These are phyloP conservation scores for Candida koratica DNA, from an alignment of 805 yeast genomes.

Conservation along the genomic window DNA sequence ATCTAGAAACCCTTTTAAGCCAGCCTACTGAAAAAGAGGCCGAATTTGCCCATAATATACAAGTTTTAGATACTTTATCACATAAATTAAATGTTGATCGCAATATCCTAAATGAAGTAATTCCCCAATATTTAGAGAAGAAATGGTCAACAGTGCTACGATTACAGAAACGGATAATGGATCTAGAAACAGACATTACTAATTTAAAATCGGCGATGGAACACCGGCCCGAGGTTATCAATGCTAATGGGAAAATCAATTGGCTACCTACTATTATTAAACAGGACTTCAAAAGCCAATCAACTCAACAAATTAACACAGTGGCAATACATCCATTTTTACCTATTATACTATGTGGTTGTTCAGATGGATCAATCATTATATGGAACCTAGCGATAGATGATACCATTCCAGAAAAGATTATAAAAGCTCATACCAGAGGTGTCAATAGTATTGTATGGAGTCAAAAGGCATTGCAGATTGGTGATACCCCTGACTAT, in stretches of 20 bases:
- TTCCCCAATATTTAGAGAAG: conserved; percentile 53
- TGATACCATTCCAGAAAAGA: conserved; percentile 53
- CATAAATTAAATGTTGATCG: conserved; percentile 13
- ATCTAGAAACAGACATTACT: conserved; percentile 57
- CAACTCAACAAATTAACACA: conserved; percentile 53
- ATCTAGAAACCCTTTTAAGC: conserved; percentile 35
- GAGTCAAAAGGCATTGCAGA: conserved; percentile 39
- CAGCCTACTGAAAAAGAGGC: not conserved
- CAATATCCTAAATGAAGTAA: conserved; percentile 17
- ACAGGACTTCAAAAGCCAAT: conserved; percentile 48
- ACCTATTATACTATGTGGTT: conserved; percentile 60
- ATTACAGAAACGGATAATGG: conserved; percentile 68
- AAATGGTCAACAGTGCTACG: conserved; percentile 87
- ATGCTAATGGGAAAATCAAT: conserved; percentile 28
- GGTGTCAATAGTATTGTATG: conserved; percentile 56
- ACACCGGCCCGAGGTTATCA: conserved; percentile 17
- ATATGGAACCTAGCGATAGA: conserved; percentile 64
- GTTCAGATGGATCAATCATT: conserved; percentile 67
- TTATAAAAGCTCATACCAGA: conserved; percentile 74
- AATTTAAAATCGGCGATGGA: conserved; percentile 47
- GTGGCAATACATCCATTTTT: conserved; percentile 72
- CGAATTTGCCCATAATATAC: not conserved
- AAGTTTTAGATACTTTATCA: not conserved
- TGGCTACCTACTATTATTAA: conserved; percentile 62
- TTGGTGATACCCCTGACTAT: conserved; percentile 20